Evolutionary conservation across 345 rosid species (phyloP).

Genomic region (Trapa incisa): DNA sequence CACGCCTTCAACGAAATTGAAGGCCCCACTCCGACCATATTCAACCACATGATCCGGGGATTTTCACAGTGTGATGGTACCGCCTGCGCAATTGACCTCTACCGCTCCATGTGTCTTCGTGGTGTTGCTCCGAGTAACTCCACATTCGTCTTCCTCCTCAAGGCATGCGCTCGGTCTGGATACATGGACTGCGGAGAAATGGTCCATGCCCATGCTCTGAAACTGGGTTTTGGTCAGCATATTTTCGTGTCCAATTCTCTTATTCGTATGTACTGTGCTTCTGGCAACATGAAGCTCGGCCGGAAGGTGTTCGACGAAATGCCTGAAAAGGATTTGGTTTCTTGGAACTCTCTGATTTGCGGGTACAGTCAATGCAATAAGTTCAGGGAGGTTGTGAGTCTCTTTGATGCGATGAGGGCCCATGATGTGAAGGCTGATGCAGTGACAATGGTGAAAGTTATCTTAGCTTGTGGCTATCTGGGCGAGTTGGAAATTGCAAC

Average conservation of each 20-base stretch:
- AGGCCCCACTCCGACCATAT: constrained; percentile 24
- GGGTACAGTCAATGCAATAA: constrained; percentile 34
- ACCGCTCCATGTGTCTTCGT: constrained; percentile 15
- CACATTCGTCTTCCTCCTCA: constrained; percentile 32
- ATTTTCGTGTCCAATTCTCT: constrained; percentile 43
- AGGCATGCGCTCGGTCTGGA: constrained; percentile 32
- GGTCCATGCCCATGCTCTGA: constrained; percentile 29
- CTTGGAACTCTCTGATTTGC: constrained; percentile 65
- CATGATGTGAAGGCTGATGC: constrained; percentile 36
- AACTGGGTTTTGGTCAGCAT: constrained; percentile 32
- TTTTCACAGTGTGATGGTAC: constrained; percentile 27
- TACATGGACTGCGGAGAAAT: constrained; percentile 19
- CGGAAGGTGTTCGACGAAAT: constrained; percentile 37
- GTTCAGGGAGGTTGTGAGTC: constrained; percentile 30
- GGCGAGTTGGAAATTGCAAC: constrained; percentile 19
- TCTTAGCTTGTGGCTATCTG: constrained; percentile 29
- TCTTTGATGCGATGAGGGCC: constrained; percentile 34
- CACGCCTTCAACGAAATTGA: constrained; percentile 25
- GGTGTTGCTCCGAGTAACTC: constrained; percentile 27
- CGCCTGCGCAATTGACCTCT: constrained; percentile 24
- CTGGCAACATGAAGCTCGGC: constrained; percentile 22
- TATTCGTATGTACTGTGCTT: constrained; percentile 25
- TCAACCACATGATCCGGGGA: constrained; percentile 38
- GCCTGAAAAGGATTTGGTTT: constrained; percentile 44
- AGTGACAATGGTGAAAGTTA: constrained; percentile 49